These are phyloP conservation scores for Hymenoscyphus fraxineus DNA, from an alignment of 2,329 filamentous ascomycete species.

Conservation along the genomic window DNA sequence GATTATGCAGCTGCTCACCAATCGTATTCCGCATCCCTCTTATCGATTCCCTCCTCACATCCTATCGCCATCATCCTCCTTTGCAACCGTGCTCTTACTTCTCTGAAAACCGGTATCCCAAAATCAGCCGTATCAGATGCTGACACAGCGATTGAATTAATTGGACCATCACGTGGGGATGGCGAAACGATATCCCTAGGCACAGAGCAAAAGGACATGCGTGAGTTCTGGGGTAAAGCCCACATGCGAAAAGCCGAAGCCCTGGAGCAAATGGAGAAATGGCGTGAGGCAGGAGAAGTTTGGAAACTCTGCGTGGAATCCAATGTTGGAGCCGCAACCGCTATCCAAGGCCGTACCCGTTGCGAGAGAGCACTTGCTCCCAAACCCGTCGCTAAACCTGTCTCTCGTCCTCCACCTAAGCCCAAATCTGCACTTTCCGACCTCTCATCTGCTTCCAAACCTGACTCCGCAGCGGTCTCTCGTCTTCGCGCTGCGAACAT, in stretches of 20 bases:
- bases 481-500: conserved; percentile 79
- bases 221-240: conserved; percentile 89
- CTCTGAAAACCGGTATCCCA: conserved; percentile 86
- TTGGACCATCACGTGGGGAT: conserved; percentile 74
- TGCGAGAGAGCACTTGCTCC: conserved; percentile 83
- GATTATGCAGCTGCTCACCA: conserved; percentile 85
- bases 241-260: conserved; percentile 93
- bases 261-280: conserved; percentile 91
- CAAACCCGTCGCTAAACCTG: conserved; percentile 51
- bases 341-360: conserved; percentile 79
- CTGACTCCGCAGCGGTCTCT: conserved; percentile 71
- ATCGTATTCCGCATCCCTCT: conserved; percentile 74
- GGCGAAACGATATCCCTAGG: conserved; percentile 73
- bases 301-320: conserved; percentile 83
- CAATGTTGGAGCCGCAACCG: conserved; percentile 79
- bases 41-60: conserved; percentile 70
- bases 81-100: conserved; percentile 86
- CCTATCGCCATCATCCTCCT: conserved; percentile 84
- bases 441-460: conserved; percentile 37
- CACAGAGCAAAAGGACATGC: conserved; percentile 73
- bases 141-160: conserved; percentile 73
- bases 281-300: conserved; percentile 73
- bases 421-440: conserved; percentile 41
- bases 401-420: conserved; percentile 38
- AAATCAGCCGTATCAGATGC: conserved; percentile 84